Conservation (phyloP, 352 stramenopile genomes). For the Poterioochromonas sp. region DNA sequence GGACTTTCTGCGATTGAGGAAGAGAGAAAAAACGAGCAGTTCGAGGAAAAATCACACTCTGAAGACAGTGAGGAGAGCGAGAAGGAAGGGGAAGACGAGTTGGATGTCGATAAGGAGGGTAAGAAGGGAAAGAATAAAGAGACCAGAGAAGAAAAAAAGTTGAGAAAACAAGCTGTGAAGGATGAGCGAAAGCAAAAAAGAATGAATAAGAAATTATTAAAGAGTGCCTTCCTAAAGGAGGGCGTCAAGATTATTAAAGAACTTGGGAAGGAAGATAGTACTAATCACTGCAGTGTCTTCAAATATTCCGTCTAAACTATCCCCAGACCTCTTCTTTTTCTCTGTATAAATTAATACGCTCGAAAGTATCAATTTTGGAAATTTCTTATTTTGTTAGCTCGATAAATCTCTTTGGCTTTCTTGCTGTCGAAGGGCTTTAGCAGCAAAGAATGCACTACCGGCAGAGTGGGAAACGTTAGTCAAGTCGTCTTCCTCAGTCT, state of each 20-base stretch:
- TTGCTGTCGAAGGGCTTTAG: no score
- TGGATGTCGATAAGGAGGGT: conserved; percentile 39
- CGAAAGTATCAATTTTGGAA: no score
- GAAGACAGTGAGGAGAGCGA: conserved; percentile 42
- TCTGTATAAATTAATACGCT: no score
- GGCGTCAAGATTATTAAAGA: conserved; percentile 47
- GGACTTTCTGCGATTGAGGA: conserved; percentile 30
- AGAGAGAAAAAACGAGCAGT: conserved; percentile 38
- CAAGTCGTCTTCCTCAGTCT: neutral
- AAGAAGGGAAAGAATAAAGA: conserved; percentile 55
- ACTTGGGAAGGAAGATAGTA: neutral
- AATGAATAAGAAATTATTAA: conserved; percentile 87
- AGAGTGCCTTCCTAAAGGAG: conserved; percentile 81
- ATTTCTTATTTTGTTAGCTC: no score
- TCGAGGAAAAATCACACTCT: conserved; percentile 39
- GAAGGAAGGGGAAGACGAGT: conserved; percentile 37
- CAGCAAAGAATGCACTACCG: no score
- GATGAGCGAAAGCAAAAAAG: conserved; percentile 72
- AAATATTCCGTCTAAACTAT: neutral
- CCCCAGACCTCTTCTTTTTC: no score
- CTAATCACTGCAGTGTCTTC: neutral
- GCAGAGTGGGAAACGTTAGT: no score
- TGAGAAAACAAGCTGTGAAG: conserved; percentile 79
- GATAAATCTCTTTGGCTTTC: no score
- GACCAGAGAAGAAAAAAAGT: conserved; percentile 79